Percentiles rank a stretch among this genome's conserved stretches.
Evolutionary conservation across 2,329 filamentous ascomycete genomes (phyloP).

Genomic region (Fusarium sp.): DNA sequence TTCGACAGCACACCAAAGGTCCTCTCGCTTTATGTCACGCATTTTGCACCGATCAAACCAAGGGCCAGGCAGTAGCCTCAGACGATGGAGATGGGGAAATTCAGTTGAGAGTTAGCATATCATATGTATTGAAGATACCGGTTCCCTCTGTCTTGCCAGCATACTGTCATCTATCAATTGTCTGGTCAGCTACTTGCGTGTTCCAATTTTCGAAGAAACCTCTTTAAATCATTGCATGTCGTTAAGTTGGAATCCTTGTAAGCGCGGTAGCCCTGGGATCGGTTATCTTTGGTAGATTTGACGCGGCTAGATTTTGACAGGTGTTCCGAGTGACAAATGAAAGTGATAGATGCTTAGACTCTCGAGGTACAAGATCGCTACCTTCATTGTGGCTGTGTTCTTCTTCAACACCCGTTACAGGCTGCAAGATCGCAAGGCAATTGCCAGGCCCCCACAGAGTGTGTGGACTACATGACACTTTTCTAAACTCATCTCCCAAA

Average conservation of each 20-base stretch:
- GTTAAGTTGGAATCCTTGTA: constrained; percentile 10
- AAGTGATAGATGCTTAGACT: not conserved
- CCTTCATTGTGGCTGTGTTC: not conserved
- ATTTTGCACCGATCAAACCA: not conserved
- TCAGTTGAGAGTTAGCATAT: not conserved
- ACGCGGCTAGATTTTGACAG: not conserved
- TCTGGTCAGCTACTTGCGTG: not conserved
- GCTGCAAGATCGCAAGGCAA: constrained; percentile 18
- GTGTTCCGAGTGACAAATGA: constrained; percentile 3
- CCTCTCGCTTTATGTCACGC: not conserved
- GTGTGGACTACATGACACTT: not conserved
- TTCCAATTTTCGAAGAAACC: not conserved
- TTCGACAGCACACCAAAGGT: not conserved
- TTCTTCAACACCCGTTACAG: not conserved
- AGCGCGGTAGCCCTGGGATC: not conserved
- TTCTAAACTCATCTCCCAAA: not conserved
- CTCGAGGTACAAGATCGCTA: constrained; percentile 13
- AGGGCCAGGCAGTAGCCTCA: not conserved
- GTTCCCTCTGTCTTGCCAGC: not conserved
- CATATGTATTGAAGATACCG: not conserved
- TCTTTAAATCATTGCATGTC: not conserved
- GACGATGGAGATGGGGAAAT: not conserved
- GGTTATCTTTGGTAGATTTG: not conserved
- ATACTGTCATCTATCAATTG: too few relatives aligned
- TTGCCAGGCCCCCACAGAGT: not conserved